Conservation (phyloP, 1,284 basidiomycete genomes). For the Trametes hirsuta region DNA sequence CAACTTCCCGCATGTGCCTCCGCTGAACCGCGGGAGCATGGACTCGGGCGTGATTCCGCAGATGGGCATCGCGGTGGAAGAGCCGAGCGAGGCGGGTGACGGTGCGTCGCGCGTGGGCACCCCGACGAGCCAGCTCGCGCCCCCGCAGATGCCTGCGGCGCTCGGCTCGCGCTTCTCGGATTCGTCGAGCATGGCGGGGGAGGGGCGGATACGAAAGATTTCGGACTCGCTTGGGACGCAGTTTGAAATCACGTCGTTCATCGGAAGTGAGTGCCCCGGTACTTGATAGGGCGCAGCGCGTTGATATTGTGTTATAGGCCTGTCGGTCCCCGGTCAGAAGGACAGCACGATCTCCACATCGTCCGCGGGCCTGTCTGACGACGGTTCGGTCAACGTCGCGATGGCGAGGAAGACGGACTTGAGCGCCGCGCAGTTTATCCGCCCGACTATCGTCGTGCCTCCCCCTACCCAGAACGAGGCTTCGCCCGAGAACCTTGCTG, state of each 20-base stretch:
- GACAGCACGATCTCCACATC: conserved; percentile 22
- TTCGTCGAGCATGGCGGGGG: conserved; percentile 25
- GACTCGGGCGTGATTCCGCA: conserved; percentile 19
- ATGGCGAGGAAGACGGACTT: conserved; percentile 15
- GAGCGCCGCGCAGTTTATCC: conserved; percentile 10
- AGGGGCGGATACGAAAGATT: conserved; percentile 28
- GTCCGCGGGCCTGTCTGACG: conserved; percentile 19
- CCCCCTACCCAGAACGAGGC: not conserved
- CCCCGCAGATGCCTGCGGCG: conserved; percentile 10
- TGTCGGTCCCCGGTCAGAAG: conserved; percentile 20
- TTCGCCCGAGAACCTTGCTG: not conserved
- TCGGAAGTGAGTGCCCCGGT: conserved; percentile 52
- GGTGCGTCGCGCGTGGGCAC: not conserved
- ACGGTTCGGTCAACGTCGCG: conserved; percentile 19
- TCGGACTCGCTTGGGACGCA: conserved; percentile 54
- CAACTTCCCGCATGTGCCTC: conserved; percentile 66
- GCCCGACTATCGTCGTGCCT: conserved; percentile 19
- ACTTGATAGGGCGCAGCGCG: not conserved
- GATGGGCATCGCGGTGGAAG: conserved; percentile 26
- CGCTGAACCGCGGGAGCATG: conserved; percentile 37
- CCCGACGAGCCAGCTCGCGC: conserved; percentile 10
- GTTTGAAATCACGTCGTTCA: conserved; percentile 78
- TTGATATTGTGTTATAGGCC: conserved; percentile 17
- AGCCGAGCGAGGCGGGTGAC: not conserved
- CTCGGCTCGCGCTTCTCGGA: conserved; percentile 36